Evolutionary conservation across 768 basidiomycete genomes (phyloP), one percentile per base, ranked within the genome.

Genomic region (Lactarius sp.): DNA sequence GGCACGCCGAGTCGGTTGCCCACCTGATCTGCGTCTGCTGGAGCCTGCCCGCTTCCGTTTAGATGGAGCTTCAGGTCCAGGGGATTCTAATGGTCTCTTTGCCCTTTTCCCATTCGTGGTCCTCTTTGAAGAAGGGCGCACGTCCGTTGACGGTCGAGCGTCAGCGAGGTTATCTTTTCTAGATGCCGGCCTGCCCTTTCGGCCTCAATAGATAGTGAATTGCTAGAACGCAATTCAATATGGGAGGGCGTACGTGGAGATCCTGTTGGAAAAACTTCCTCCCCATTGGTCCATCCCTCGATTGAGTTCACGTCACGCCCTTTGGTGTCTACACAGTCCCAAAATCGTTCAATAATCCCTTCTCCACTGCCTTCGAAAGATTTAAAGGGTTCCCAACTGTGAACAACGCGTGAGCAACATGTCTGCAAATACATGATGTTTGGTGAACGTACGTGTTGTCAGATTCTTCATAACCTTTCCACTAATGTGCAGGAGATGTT

Each of bases 351-450:
- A 13, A 68, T 12, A 2, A 56, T 59, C 6, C 27, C 59, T 34
- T 68, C 68, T 27, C 55, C 68, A 8, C 59, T 52, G 49, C 39
- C 60, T 33, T 64, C 54, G 18, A 68, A 68, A 33, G 66, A 68
- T 10, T 60, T 54, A 31, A 50, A 59, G 18, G 68, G 68, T 55
- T 68, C 68, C 68, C 68, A 68, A 14, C 68, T 68, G 10, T 9
- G 27, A 6, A 39, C n/a, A 56, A 47, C 12, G 27, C 14, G 54
- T 63, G 34, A 62, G 50, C 27, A 61, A 50, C 20, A 61, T 53
- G 50, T 47, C 12, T 41, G 39, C 49, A 7, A 10, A 13, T 31
- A 5, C n/a, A 1, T 42, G 13, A 55, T 22, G 20, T 47, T 10
- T 33, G 1, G 37, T n/a, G 16, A 20, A 60, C 65, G 37, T 57